Base-by-base conservation (phyloP, 1,284 basidiomycete genomes). In the Ustilago bromivora region DNA sequence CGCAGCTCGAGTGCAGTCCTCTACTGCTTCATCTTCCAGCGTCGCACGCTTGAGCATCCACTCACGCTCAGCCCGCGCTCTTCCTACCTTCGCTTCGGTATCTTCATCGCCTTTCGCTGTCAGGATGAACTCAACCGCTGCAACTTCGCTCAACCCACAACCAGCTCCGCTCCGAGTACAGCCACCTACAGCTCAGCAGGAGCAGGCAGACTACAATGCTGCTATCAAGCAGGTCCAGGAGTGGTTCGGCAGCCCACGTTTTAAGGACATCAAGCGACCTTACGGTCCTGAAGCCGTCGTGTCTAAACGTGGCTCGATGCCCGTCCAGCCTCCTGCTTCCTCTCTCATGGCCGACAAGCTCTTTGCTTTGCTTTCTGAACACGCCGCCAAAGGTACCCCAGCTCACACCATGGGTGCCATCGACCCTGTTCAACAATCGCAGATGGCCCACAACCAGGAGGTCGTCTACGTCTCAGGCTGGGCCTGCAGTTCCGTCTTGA, bases 381-480 rank as follows among this genome's bases (percentile, higher is more conserved):
- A 92, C 57, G 90, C 90, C n/a, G 89, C 88, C 43, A 89, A 90
- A 55, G 89, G 90, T 35, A 82, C 81, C 12, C 82, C 79, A 4
- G 72, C 78, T 3, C 80, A 84, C 70, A 85, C 84, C 47, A 80
- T 85, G 71, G 84, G 84, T 32, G 84, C 84, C 41, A 82, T 96
- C 72, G 94, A 96, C 85, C 95, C 94, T 0, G 90, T 95, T 4
- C 94, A 96, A 87, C 94, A 95, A 92, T 94, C 95, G 0, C 96
- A 99, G 87, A 98, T 98, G 95, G 97, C 95, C 9, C 90, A 90
- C 82, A 91, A 95, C 87, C 94, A 97, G 84, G 94, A 98, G 85
- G 93, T 94, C 28, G 92, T 98, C 56, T 99, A 99, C 86, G 90
- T 99, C 32, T 97, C 94, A 46, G 96, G 96, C 32, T 99, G 96